Base-by-base conservation (phyloP, 176 grass and related monocot genomes). In the Oryza longistaminata region DNA sequence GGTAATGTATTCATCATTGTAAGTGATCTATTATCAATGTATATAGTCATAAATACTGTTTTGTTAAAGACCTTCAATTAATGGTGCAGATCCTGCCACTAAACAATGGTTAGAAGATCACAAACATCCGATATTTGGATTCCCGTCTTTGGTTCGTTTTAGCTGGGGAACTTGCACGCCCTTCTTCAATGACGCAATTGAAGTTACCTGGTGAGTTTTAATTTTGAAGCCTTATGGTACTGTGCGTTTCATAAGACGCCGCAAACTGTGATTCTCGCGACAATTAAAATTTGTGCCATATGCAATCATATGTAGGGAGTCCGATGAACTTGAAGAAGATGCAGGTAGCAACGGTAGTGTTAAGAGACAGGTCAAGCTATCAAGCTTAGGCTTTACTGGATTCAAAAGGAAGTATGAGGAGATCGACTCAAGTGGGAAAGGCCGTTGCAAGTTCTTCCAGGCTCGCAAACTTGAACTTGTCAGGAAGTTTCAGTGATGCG, bases 101-200 rank as follows among this genome's bases (percentile, higher is more conserved):
- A 98, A 95, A 92, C 86, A 89, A 76, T 98, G 96, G 96, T 72
- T 98, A 45, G 52, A 87, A 77, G 83, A 92, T 76, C 93, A 98
- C 79, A 98, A 94, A 75, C 89, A 98, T 45, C 83, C 70, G 0
- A 55, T 94, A 53, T 96, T 98, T 88, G 96, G 93, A 64, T 98
- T 98, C 80, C 96, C 96, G 86, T 84, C 91, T 74, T 82, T 94
- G 55, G 96, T 98, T 24, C 91, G 93, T 72, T 98, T 98, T 83
- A 98, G 96, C 31, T 98, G 96, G 93, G 91, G 90, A 88, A 98
- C 96, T 66, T 98, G 96, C 84, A 89, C 71, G 3, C 34, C 96
- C 43, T 98, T 85, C 70, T 88, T 96, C 74, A 92, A 95, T 73
- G 76, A 92, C 68, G 82, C 70, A 29, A 84, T 91, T 76, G 86